Conservation (phyloP, 495 filamentous ascomycete species). For the Hyaloscypha variabilis region DNA sequence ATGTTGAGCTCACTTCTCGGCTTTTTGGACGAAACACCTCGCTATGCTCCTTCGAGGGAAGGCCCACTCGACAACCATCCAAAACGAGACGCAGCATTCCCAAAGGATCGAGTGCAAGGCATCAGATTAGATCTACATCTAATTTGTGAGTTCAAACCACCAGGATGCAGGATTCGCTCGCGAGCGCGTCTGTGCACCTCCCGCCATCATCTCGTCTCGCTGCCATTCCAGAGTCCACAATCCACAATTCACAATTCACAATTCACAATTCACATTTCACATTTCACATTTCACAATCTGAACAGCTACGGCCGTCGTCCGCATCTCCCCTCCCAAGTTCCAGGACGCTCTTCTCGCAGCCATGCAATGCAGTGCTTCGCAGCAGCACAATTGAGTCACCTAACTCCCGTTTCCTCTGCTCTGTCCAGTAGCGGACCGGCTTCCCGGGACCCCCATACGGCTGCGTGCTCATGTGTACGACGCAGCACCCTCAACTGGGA, state of each 20-base stretch:
- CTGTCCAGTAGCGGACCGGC: background rate
- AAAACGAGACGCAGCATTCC: background rate
- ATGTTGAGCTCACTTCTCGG: background rate
- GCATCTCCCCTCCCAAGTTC: background rate
- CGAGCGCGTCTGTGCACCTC: constrained; percentile 16
- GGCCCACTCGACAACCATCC: background rate
- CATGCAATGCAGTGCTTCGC: background rate
- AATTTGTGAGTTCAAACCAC: background rate
- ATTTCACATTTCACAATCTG: background rate
- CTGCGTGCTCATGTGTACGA: constrained; percentile 1
- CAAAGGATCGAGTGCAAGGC: background rate
- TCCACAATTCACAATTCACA: too few relatives aligned
- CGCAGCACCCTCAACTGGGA: background rate
- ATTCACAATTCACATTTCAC: too few relatives aligned
- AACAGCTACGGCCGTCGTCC: background rate
- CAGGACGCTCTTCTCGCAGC: background rate
- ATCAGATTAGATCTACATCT: constrained; percentile 19
- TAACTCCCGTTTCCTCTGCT: background rate
- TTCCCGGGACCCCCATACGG: constrained; percentile 1
- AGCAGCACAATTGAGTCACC: background rate
- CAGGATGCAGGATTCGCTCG: constrained; percentile 1
- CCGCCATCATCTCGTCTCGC: background rate
- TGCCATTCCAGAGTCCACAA: background rate
- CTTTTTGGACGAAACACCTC: background rate
- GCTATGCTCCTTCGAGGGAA: background rate